A percentile compares a stretch with the other conserved stretches of the same genome.
Conservation (phyloP, 306 rosid genomes). For the Delonix regia region DNA sequence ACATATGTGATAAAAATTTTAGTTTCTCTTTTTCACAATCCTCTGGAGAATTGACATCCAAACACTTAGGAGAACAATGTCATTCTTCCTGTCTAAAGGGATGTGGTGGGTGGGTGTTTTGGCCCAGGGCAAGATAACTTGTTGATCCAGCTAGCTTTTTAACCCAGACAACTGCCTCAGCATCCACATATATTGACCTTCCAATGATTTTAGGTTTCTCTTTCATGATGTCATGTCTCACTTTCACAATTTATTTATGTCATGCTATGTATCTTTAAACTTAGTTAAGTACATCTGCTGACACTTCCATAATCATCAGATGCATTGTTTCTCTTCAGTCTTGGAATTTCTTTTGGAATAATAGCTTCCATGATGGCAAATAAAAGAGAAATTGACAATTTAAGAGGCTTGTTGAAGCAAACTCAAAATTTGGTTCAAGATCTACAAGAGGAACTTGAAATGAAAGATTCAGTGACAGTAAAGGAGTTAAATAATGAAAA, state of each 20-base stretch:
- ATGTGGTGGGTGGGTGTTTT: not conserved
- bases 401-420: constrained; percentile 68
- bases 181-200: constrained; percentile 19
- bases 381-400: constrained; percentile 59
- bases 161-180: constrained; percentile 17
- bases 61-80: not conserved
- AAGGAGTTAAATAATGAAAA: constrained; percentile 76
- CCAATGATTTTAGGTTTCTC: constrained; percentile 15
- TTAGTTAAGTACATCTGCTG: constrained; percentile 31
- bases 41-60: not conserved
- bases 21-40: not conserved
- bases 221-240: constrained; percentile 20
- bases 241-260: constrained; percentile 20
- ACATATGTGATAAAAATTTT: constrained; percentile 5
- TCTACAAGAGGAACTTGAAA: constrained; percentile 89
- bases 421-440: constrained; percentile 82
- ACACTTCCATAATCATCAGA: constrained; percentile 49
- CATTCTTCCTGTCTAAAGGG: constrained; percentile 4
- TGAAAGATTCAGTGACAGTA: constrained; percentile 82
- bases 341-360: constrained; percentile 81
- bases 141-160: constrained; percentile 3
- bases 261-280: constrained; percentile 11
- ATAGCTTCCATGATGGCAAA: constrained; percentile 52
- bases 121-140: not conserved
- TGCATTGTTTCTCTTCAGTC: constrained; percentile 59